Evolutionary conservation across 805 yeast species (phyloP).

Genomic region (Saturnispora serradocipensis): DNA sequence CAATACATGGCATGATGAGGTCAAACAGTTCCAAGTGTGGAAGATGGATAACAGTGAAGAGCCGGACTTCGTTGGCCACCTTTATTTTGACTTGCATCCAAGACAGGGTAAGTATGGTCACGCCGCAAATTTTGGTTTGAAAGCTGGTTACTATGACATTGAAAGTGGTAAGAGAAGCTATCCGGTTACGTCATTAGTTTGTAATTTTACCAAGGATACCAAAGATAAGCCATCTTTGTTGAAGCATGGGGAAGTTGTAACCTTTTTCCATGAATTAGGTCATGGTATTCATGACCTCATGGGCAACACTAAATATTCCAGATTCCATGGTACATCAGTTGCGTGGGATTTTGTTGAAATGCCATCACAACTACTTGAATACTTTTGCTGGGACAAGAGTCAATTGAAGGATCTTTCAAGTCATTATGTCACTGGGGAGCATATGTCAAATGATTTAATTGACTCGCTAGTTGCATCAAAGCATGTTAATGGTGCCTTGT

Average conservation of each 20-base stretch:
- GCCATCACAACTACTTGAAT: conserved; percentile 84
- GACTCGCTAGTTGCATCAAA: conserved; percentile 53
- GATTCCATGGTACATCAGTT: conserved; percentile 71
- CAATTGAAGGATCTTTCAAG: conserved; percentile 51
- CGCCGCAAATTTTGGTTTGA: conserved; percentile 72
- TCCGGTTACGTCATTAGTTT: conserved; percentile 73
- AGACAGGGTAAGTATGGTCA: conserved; percentile 83
- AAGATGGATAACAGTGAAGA: conserved; percentile 38
- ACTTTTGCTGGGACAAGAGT: conserved; percentile 73
- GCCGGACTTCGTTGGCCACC: conserved; percentile 65
- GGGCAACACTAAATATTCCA: conserved; percentile 53
- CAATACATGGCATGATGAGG: conserved; percentile 72
- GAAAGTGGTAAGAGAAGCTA: conserved; percentile 39
- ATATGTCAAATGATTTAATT: conserved; percentile 47
- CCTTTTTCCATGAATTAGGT: conserved; percentile 85
- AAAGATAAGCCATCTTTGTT: conserved; percentile 61
- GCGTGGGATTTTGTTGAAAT: conserved; percentile 86
- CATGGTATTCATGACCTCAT: conserved; percentile 79
- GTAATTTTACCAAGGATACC: conserved; percentile 75
- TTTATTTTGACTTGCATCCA: conserved; percentile 76
- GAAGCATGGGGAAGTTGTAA: conserved; percentile 69
- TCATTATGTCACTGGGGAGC: conserved; percentile 51
- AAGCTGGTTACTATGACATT: conserved; percentile 45
- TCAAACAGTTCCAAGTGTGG: conserved; percentile 66
- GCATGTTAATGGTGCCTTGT: conserved; percentile 68